phyloP scores from a whole-genome alignment of 2,329 filamentous ascomycete genomes.

The Stemphylium beticola region DNA sequence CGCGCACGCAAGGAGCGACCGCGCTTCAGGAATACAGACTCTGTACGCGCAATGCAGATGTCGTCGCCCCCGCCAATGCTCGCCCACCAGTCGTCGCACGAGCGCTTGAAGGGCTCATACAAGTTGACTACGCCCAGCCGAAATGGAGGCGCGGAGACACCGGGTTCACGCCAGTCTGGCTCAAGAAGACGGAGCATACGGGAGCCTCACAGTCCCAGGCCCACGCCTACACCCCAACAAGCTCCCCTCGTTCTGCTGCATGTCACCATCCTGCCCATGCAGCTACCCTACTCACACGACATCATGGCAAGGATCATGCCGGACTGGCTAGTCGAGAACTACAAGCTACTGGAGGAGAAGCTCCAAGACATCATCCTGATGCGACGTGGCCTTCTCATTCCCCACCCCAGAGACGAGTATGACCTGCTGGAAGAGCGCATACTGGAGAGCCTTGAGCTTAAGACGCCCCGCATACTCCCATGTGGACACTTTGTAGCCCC shows the following conservation, averaged over 20 bases:
- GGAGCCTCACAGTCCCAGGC: slow-evolving; percentile 37
- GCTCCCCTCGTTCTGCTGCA: slow-evolving; percentile 79
- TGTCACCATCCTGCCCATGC: slow-evolving; percentile 74
- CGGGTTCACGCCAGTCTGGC: slow-evolving; percentile 38
- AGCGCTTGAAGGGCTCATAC: slow-evolving; percentile 40
- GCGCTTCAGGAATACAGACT: slow-evolving; percentile 72
- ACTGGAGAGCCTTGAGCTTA: slow-evolving; percentile 75
- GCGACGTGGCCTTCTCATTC: slow-evolving; percentile 74
- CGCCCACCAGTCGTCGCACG: slow-evolving; percentile 37
- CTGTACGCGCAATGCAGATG: slow-evolving; percentile 75
- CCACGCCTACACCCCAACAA: slow-evolving; percentile 50
- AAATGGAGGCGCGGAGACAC: slow-evolving; percentile 39
- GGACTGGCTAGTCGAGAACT: slow-evolving; percentile 61
- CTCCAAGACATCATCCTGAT: slow-evolving; percentile 72
- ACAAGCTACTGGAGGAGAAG: slow-evolving; percentile 71
- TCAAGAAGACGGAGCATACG: slow-evolving; percentile 35
- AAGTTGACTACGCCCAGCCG: slow-evolving; percentile 42
- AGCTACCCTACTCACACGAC: slow-evolving; percentile 64
- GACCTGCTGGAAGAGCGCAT: slow-evolving; percentile 79
- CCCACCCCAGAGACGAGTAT: slow-evolving; percentile 80
- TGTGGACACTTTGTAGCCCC: slow-evolving; percentile 73
- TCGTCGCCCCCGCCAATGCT: slow-evolving; percentile 59
- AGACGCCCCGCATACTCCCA: slow-evolving; percentile 71
- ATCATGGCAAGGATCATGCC: slow-evolving; percentile 59
- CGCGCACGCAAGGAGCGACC: slow-evolving; percentile 65